phyloP scores from a whole-genome alignment of 2,329 filamentous ascomycete species.

The Fragosphaeria purpurea region DNA sequence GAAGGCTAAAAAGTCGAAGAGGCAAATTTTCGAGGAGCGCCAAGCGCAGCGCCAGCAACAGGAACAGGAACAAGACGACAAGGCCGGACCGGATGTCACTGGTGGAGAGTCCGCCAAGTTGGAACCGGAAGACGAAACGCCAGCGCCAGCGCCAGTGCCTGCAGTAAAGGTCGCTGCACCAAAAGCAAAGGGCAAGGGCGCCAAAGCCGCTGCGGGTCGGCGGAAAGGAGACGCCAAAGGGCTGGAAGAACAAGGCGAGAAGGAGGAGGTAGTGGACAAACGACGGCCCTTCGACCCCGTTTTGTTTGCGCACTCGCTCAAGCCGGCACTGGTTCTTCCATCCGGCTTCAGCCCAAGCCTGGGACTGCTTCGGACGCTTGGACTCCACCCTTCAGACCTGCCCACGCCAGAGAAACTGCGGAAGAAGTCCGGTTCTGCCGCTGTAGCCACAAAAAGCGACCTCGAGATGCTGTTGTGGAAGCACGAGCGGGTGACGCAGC shows the following conservation, averaged over 20 bases:
- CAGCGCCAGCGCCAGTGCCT: neutral
- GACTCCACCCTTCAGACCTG: constrained; percentile 33
- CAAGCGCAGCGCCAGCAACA: constrained; percentile 48
- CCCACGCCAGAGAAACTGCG: constrained; percentile 40
- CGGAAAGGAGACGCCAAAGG: no score
- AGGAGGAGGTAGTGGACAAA: constrained; percentile 10
- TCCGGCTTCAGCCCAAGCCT: constrained; percentile 36
- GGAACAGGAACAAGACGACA: constrained; percentile 28
- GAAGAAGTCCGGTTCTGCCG: constrained; percentile 31
- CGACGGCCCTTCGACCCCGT: constrained; percentile 15
- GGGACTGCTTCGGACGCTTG: constrained; percentile 32
- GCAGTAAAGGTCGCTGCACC: constrained; percentile 13
- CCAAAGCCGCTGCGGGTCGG: constrained; percentile 8
- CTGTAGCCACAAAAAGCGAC: constrained; percentile 17
- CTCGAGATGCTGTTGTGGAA: constrained; percentile 49
- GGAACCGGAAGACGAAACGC: constrained; percentile 21
- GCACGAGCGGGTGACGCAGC: constrained; percentile 43
- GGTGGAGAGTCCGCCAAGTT: constrained; percentile 17
- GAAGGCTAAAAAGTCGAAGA: constrained; percentile 71
- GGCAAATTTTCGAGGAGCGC: constrained; percentile 60
- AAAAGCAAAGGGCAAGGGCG: constrained; percentile 7
- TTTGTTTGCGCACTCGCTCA: constrained; percentile 38
- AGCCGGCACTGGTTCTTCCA: constrained; percentile 36
- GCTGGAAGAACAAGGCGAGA: constrained; percentile 3
- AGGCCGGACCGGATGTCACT: constrained; percentile 11